Evolutionary conservation across 495 filamentous ascomycete species (phyloP).

Genomic region (Podospora anserina): DNA sequence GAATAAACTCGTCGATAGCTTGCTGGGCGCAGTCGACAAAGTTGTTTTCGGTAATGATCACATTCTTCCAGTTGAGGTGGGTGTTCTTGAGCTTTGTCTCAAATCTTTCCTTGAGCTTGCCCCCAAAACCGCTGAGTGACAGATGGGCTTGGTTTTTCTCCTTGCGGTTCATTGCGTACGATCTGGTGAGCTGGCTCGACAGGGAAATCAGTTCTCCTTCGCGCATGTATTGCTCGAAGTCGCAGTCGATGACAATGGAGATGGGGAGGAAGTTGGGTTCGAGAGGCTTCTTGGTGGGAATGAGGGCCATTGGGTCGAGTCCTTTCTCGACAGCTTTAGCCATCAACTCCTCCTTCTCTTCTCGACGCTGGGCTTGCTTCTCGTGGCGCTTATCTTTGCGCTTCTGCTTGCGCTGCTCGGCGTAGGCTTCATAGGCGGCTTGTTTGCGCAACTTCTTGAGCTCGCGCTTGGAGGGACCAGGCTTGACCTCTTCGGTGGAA

Average conservation of each 20-base stretch:
- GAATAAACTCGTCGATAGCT: conserved; percentile 52
- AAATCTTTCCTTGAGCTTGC: conserved; percentile 71
- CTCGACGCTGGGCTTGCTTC: conserved; percentile 57
- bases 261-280: conserved; percentile 58
- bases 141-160: conserved; percentile 64
- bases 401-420: conserved; percentile 63
- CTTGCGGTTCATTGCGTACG: conserved; percentile 80
- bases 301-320: conserved; percentile 31
- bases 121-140: conserved; percentile 70
- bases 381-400: conserved; percentile 69
- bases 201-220: conserved; percentile 80
- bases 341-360: conserved; percentile 38
- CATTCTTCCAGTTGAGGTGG: conserved; percentile 74
- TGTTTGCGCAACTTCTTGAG: conserved; percentile 66
- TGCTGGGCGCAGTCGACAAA: conserved; percentile 61
- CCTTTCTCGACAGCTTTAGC: conserved; percentile 43
- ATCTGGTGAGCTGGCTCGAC: conserved; percentile 74
- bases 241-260: conserved; percentile 82
- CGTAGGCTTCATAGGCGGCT: conserved; percentile 64
- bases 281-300: conserved; percentile 23
- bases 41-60: conserved; percentile 66
- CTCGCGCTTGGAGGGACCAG: conserved; percentile 70
- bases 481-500: not conserved
- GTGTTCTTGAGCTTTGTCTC: conserved; percentile 65
- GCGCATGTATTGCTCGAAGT: conserved; percentile 85